Conservation (phyloP, 2,329 filamentous ascomycete species). For the Verticillium nonalfalfae region DNA sequence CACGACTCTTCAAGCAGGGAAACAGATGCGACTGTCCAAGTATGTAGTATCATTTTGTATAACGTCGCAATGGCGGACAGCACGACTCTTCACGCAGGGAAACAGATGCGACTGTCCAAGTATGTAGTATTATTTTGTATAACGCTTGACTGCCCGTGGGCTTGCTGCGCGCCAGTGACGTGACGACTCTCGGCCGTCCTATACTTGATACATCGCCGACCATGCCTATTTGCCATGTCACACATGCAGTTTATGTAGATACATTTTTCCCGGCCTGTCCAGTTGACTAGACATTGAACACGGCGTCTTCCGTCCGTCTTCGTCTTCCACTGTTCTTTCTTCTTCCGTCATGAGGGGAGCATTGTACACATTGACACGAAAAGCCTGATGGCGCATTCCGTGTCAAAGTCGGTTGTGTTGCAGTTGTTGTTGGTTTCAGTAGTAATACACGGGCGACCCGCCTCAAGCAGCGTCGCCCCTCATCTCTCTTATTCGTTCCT, state of each 20-base stretch:
- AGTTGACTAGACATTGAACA: not conserved
- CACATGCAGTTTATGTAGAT: not conserved
- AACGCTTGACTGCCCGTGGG: not conserved
- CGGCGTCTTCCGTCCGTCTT: not conserved
- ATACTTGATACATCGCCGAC: not conserved
- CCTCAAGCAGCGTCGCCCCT: not conserved
- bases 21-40: not conserved
- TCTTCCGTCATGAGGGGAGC: constrained; percentile 36
- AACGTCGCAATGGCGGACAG: not conserved
- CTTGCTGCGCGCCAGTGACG: not conserved
- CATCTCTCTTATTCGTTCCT: not conserved
- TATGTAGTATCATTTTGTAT: not conserved
- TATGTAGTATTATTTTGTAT: not conserved
- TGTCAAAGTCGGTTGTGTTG: not conserved
- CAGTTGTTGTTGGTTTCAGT: not conserved
- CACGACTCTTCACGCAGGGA: not conserved
- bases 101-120: not conserved
- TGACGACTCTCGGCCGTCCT: not conserved
- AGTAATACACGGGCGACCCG: not conserved
- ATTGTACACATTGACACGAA: constrained; percentile 31
- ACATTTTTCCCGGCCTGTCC: not conserved
- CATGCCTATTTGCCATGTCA: not conserved
- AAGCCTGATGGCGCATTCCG: constrained; percentile 10
- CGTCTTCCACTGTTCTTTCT: not conserved
- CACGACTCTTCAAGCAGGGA: not conserved